These are phyloP conservation scores for Colletotrichum somersetense DNA, from an alignment of 2,329 filamentous ascomycete species.

Conservation along the genomic window DNA sequence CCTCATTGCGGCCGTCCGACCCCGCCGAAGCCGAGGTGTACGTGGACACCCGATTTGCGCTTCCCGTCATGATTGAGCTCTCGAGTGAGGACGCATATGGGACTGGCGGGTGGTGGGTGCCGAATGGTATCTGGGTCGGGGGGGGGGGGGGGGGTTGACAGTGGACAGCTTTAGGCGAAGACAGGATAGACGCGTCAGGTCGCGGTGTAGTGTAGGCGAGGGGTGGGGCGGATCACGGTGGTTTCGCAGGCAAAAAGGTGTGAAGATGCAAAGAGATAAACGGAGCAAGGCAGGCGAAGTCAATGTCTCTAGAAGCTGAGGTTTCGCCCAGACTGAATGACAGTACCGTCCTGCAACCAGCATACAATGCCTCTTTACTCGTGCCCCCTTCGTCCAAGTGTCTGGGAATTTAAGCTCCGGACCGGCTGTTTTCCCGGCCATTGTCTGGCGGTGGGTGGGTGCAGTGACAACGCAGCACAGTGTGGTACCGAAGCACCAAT, in stretches of 20 bases:
- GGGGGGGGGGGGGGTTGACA: slow-evolving; percentile 25
- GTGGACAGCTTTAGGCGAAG: slow-evolving; percentile 35
- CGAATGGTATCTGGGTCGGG: slow-evolving; percentile 15
- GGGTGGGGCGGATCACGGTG: neutral
- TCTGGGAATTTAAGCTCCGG: slow-evolving; percentile 38
- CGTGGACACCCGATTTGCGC: slow-evolving; percentile 68
- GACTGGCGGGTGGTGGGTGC: slow-evolving; percentile 20
- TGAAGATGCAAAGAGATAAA: neutral
- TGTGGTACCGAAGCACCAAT: slow-evolving; percentile 27
- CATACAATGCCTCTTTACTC: slow-evolving; percentile 1
- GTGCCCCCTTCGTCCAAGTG: slow-evolving; percentile 36
- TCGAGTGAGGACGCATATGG: slow-evolving; percentile 34
- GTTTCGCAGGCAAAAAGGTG: neutral
- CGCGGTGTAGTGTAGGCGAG: slow-evolving; percentile 35
- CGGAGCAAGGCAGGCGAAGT: neutral
- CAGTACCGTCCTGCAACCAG: neutral
- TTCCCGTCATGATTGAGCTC: slow-evolving; percentile 59
- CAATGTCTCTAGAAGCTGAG: slow-evolving; percentile 9
- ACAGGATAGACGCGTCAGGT: slow-evolving; percentile 37
- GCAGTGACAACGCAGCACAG: slow-evolving; percentile 27
- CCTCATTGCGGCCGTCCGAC: slow-evolving; percentile 70
- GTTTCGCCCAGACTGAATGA: neutral
- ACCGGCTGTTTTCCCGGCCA: slow-evolving; percentile 41
- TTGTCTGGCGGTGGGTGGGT: neutral
- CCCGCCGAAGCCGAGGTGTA: slow-evolving; percentile 68